Evolutionary conservation across 495 filamentous ascomycete genomes (phyloP), one percentile per base, ranked within the genome.

Genomic region (Paragyromitra xinjiangensis): DNA sequence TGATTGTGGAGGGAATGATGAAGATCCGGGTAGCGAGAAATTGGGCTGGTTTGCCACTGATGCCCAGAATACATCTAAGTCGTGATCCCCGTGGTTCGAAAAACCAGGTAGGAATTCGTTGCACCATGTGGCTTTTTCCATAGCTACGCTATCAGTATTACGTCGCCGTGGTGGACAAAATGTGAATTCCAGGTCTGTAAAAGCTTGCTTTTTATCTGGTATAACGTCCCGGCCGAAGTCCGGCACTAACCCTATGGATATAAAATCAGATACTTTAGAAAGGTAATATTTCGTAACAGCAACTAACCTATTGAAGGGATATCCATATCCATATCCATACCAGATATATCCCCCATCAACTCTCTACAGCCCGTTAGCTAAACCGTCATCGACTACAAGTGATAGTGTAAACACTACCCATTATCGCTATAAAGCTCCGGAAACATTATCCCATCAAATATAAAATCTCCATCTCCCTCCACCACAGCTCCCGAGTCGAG

Each of bases 281-380:
- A 59, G 24, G 37, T 12, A 50, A 44, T 44, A 16, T 11, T 66
- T 34, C 12, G 19, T 59, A 9, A 14, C 3, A 34, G 22, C n/a
- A n/a, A 44, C 56, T 22, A 62, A 71, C 58, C 78, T 71, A 45
- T 59, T 22, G 53, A 64, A 74, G 62, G 6, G 34, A 34, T 24
- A 58, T 56, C 14, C 26, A 29, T 11, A 66, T 9, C 14, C 29
- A 42, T 39, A 63, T 79, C 78, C 62, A 73, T 74, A 22, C 8
- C 62, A 67, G 72, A 51, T 45, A 73, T 68, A 78, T 61, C 39
- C 24, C 12, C 59, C 44, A 72, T 19, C 3, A 16, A 44, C 11
- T 22, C 71, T 58, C 71, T 69, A 16, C 16, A 53, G 29, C 24
- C 5, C 6, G 64, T 69, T 8, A 74, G 42, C 48, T 39, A 29